These are phyloP conservation scores for Nectriaceae sp. DNA, from an alignment of 2,329 filamentous ascomycete species.

Conservation along the genomic window DNA sequence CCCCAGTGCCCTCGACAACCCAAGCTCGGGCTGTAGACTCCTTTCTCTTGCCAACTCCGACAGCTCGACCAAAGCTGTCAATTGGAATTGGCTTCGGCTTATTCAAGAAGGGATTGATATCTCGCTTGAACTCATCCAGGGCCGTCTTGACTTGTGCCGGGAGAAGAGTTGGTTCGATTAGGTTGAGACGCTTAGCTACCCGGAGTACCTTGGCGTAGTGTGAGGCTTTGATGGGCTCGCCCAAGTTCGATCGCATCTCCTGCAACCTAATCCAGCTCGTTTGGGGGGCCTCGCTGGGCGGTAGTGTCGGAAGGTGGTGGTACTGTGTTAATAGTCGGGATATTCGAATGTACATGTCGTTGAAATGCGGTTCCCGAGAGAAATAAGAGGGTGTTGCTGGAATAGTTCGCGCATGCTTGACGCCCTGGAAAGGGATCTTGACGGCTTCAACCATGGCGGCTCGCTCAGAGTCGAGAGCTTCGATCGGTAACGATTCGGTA, in stretches of 20 bases:
- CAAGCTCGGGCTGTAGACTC: constrained; percentile 81
- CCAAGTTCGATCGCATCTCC: constrained; percentile 71
- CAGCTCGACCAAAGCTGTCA: constrained; percentile 76
- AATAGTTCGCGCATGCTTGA: constrained; percentile 68
- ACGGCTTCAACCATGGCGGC: constrained; percentile 23
- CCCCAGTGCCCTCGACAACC: constrained; percentile 89
- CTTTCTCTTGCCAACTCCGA: constrained; percentile 85
- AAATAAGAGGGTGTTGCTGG: constrained; percentile 94
- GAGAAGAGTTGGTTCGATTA: constrained; percentile 77
- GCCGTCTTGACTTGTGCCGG: constrained; percentile 68
- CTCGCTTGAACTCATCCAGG: constrained; percentile 71
- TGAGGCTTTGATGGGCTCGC: constrained; percentile 72
- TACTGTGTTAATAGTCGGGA: constrained; percentile 73
- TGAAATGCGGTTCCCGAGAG: constrained; percentile 81
- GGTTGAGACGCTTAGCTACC: constrained; percentile 78
- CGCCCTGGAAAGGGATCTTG: constrained; percentile 32
- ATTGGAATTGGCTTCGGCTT: constrained; percentile 63
- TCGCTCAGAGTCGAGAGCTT: constrained; percentile 13
- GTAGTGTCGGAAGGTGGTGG: constrained; percentile 69
- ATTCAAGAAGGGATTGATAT: constrained; percentile 70
- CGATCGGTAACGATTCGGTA: constrained; percentile 19
- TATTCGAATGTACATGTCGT: constrained; percentile 77
- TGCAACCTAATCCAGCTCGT: constrained; percentile 80
- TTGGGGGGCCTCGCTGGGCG: constrained; percentile 65
- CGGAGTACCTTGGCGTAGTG: constrained; percentile 78